Evolutionary conservation across 2,329 filamentous ascomycete genomes (phyloP).

Genomic region (Claviceps cyperi): DNA sequence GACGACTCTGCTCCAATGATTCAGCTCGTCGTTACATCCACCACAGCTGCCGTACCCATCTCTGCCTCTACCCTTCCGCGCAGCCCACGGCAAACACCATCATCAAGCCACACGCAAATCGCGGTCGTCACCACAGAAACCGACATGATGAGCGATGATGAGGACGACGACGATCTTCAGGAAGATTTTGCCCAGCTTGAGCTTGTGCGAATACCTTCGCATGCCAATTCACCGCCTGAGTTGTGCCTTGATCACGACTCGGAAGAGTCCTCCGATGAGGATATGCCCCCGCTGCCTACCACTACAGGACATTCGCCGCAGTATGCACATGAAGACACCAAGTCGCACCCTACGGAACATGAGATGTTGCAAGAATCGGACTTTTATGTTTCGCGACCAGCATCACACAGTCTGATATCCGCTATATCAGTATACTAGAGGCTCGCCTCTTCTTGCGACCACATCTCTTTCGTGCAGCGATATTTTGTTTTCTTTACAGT

Average conservation of each 20-base stretch:
- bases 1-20: conserved; percentile 30
- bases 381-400: conserved; percentile 39
- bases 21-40: conserved; percentile 14
- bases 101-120: neutral
- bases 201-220: conserved; percentile 55
- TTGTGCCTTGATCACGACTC: conserved; percentile 50
- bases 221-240: conserved; percentile 52
- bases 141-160: conserved; percentile 22
- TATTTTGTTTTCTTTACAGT: too few relatives aligned
- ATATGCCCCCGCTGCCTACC: conserved; percentile 65
- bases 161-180: conserved; percentile 36
- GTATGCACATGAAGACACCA: conserved; percentile 44
- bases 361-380: conserved; percentile 31
- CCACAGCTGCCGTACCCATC: neutral
- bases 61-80: neutral
- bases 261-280: conserved; percentile 52
- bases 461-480: too few relatives aligned
- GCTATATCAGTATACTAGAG: conserved; percentile 42
- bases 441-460: neutral
- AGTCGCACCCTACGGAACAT: conserved; percentile 23
- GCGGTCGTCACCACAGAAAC: conserved; percentile 28
- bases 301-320: conserved; percentile 43
- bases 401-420: conserved; percentile 35
- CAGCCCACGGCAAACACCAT: too few relatives aligned
- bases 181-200: conserved; percentile 52